Base-by-base conservation (phyloP, 148 eudicot genomes). In the Mesembryanthemum crystallinum region DNA sequence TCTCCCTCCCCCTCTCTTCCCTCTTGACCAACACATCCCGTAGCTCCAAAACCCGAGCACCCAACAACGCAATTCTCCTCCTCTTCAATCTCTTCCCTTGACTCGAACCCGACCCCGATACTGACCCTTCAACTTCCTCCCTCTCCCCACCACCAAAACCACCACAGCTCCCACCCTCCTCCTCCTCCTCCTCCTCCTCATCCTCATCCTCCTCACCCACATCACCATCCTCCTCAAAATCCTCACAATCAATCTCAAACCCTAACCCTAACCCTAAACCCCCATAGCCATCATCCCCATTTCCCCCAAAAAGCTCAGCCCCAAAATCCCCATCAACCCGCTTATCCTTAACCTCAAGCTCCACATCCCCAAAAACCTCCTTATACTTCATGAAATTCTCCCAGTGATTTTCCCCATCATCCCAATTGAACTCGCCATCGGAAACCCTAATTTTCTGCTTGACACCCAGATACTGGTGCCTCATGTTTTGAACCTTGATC, bases 401-500 rank as follows among this genome's bases (percentile, higher is more conserved):
- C 98, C 97, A 91, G 43, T 90, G 94, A 79, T 88, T 79, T 71
- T 85, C 89, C 14, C 92, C 98, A 52, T 94, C 97, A 0, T 76
- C 78, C 98, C 97, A 93, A 74, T 87, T 86, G 78, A 87, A 91
- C 57, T 83, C 88, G 10, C 78, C 74, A 75, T 78, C 78, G 8
- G 87, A 78, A 61, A 76, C 79, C 76, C 89, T 77, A 69, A 88
- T 89, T 69, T 91, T 91, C 84, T 86, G 92, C 85, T 91, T 91
- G 58, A 94, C 97, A 29, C 98, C 98, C 78, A 94, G 54, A 77
- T 91, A 94, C 82, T 91, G 98, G 67, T 94, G 97, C 68, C 98
- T 84, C 98, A 94, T 94, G 82, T 94, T 94, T 76, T 94, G 98
- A 21, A 94, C 91, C 76, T 93, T 93, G 75, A 91, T 89, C 2